phyloP scores from a whole-genome alignment of 2,329 filamentous ascomycete genomes.

The Neonectria neomacrospora region DNA sequence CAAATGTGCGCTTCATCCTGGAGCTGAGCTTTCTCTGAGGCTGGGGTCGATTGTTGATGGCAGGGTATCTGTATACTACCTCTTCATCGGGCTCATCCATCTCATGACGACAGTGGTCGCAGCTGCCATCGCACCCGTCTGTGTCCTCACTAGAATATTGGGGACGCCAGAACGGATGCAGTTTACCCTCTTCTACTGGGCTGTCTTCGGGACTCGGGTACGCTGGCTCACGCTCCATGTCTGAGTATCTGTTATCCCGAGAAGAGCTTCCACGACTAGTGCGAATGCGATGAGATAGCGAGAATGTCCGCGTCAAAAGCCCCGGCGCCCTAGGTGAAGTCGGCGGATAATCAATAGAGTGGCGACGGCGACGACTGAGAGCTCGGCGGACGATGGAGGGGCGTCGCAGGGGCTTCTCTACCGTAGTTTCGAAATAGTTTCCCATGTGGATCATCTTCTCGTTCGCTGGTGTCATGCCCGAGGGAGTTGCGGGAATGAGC shows the following conservation, averaged over 20 bases:
- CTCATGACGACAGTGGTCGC: constrained; percentile 47
- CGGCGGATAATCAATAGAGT: constrained; percentile 56
- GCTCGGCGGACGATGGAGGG: constrained; percentile 66
- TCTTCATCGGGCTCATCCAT: constrained; percentile 53
- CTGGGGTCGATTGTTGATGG: constrained; percentile 61
- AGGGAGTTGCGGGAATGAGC: constrained; percentile 72
- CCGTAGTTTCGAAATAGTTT: constrained; percentile 63
- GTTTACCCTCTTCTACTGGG: constrained; percentile 63
- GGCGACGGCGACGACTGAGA: constrained; percentile 60
- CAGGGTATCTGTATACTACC: constrained; percentile 59
- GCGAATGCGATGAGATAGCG: constrained; percentile 58
- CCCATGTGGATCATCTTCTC: constrained; percentile 65
- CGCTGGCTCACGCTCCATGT: constrained; percentile 44
- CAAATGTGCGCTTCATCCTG: constrained; percentile 68
- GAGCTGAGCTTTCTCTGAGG: constrained; percentile 62
- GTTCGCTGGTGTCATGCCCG: constrained; percentile 64
- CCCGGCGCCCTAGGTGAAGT: constrained; percentile 53
- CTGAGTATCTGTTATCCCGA: constrained; percentile 43
- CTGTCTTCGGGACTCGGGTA: constrained; percentile 58
- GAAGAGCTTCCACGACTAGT: constrained; percentile 45
- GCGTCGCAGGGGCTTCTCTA: constrained; percentile 57
- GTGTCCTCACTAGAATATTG: constrained; percentile 53
- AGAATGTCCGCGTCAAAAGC: constrained; percentile 63
- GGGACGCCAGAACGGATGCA: constrained; percentile 73
- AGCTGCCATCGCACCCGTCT: constrained; percentile 47